These are phyloP conservation scores for Sutorius australiensis DNA, from an alignment of 768 basidiomycete genomes.

Conservation along the genomic window DNA sequence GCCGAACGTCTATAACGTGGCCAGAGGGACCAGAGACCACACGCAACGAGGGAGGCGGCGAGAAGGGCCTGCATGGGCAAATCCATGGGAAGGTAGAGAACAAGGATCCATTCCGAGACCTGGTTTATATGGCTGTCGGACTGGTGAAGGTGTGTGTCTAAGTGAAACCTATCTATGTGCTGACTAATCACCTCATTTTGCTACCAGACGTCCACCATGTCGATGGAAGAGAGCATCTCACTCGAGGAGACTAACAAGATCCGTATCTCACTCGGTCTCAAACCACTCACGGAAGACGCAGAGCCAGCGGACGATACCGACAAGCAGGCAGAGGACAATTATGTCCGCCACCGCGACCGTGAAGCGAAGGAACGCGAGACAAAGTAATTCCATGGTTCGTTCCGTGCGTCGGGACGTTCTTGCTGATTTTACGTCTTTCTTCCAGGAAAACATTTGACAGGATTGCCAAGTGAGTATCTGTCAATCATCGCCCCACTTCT, in stretches of 20 bases:
- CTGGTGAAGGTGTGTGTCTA: not conserved
- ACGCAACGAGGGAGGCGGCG: conserved; percentile 1
- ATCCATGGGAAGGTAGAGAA: conserved; percentile 7
- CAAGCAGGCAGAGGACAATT: conserved; percentile 84
- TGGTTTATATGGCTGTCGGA: not conserved
- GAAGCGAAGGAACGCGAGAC: conserved; percentile 69
- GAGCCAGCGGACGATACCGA: conserved; percentile 71
- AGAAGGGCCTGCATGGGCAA: conserved; percentile 10
- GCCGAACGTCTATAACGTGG: not conserved
- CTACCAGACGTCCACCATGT: conserved; percentile 34
- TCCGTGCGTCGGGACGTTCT: conserved; percentile 2
- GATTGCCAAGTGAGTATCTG: conserved; percentile 83
- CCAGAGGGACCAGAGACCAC: conserved; percentile 7
- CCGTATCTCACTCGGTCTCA: conserved; percentile 89
- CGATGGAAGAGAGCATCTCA: conserved; percentile 85
- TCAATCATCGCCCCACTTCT: conserved; percentile 1
- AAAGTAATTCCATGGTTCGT: conserved; percentile 54
- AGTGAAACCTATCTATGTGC: not conserved
- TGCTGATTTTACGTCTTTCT: conserved; percentile 23
- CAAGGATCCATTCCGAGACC: not conserved
- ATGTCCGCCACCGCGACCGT: conserved; percentile 62
- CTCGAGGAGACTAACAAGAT: conserved; percentile 96
- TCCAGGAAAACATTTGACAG: conserved; percentile 65
- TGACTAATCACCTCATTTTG: conserved; percentile 11
- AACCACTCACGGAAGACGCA: conserved; percentile 84